A percentile compares a stretch with the other conserved stretches of the same genome.
These are phyloP conservation scores for Sordaria brevicollis DNA, from an alignment of 495 filamentous ascomycete genomes.

Conservation along the genomic window DNA sequence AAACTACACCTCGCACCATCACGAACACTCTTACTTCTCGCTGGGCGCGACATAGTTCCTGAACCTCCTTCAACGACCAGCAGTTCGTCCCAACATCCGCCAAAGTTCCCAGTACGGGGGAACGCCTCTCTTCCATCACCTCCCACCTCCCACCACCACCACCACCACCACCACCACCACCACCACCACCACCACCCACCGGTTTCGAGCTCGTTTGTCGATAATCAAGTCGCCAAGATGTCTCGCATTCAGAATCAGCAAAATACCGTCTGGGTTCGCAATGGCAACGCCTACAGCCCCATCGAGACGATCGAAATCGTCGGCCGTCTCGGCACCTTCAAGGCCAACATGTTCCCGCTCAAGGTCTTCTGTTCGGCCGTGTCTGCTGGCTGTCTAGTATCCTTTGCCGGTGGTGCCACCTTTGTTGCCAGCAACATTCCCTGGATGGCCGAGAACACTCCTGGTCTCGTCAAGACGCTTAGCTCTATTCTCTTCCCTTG, in stretches of 20 bases:
- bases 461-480: constrained; percentile 47
- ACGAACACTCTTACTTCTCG: neutral
- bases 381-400: constrained; percentile 42
- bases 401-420: constrained; percentile 41
- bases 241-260: neutral
- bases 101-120: neutral
- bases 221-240: neutral
- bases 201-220: neutral
- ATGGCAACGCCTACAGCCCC: constrained; percentile 26
- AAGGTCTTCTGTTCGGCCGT: constrained; percentile 47
- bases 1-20: neutral
- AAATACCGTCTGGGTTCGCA: neutral
- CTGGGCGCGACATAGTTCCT: neutral
- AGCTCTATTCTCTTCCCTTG: constrained; percentile 47
- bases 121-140: neutral
- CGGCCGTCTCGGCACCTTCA: constrained; percentile 34
- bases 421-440: constrained; percentile 44
- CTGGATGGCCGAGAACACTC: constrained; percentile 52
- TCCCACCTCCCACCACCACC: neutral
- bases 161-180: neutral
- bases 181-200: neutral
- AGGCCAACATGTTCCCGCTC: constrained; percentile 42
- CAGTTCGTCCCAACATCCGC: neutral
- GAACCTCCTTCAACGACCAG: neutral
- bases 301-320: constrained; percentile 37